A percentile compares a stretch with the other conserved stretches of the same genome.
Conservation (phyloP, 192 early-diverging fungal species). For the Coemansia sp. region DNA sequence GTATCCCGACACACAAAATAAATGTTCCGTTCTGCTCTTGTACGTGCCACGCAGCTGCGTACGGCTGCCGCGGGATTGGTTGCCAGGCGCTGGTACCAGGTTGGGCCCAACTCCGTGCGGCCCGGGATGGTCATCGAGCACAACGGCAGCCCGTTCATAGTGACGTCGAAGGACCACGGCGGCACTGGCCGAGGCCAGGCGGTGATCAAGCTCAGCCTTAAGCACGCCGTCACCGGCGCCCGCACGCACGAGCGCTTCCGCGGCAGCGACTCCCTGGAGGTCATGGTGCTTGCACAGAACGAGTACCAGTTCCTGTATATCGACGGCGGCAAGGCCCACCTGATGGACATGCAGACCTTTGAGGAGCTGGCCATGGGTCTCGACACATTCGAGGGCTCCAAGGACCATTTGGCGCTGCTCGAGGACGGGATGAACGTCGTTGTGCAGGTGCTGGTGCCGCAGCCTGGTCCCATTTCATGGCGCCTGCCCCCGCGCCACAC, state of each 20-base stretch:
- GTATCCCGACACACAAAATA: not conserved
- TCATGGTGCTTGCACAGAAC: conserved; percentile 65
- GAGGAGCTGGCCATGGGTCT: conserved; percentile 67
- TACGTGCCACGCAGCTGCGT: not conserved
- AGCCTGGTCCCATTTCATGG: conserved; percentile 60
- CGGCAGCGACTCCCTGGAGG: conserved; percentile 68
- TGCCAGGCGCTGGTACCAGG: conserved; percentile 34
- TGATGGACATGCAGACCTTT: conserved; percentile 69
- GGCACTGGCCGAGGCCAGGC: conserved; percentile 71
- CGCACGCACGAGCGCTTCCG: conserved; percentile 70
- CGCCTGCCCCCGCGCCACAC: conserved; percentile 60
- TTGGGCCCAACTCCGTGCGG: conserved; percentile 49
- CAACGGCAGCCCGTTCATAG: conserved; percentile 66
- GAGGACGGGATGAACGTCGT: conserved; percentile 58
- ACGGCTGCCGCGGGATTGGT: not conserved
- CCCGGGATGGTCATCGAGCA: conserved; percentile 70
- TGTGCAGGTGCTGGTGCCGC: conserved; percentile 62
- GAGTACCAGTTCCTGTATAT: conserved; percentile 73
- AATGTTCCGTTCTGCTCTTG: conserved; percentile 8
- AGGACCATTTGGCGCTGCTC: conserved; percentile 49
- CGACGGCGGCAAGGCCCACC: conserved; percentile 61
- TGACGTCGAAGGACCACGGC: conserved; percentile 63
- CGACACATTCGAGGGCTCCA: conserved; percentile 61
- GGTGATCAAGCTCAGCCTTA: conserved; percentile 68
- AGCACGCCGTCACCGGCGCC: conserved; percentile 62